A percentile compares a stretch with the other conserved stretches of the same genome.
Evolutionary conservation across 306 rosid genomes (phyloP).

Genomic region (Crataegus laevigata): DNA sequence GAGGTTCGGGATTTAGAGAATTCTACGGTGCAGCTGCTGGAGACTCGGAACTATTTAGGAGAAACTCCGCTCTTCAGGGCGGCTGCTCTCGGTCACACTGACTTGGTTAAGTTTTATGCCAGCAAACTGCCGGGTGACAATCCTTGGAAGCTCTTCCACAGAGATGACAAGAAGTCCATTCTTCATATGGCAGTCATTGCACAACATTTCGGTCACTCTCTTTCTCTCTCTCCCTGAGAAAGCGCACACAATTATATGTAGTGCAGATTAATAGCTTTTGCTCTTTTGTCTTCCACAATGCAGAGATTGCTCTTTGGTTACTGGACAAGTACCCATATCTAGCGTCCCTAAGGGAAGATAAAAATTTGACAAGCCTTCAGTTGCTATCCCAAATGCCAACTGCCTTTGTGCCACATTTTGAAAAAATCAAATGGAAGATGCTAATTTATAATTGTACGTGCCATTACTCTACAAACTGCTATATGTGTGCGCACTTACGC

Average conservation of each 20-base stretch:
- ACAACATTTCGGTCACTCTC: background rate
- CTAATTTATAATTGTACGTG: background rate
- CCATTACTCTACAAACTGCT: no score
- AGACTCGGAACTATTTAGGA: background rate
- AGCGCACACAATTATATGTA: background rate
- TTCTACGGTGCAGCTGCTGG: background rate
- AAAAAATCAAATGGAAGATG: background rate
- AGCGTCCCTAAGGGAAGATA: background rate
- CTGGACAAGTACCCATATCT: background rate
- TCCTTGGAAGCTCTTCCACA: background rate
- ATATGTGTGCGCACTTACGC: no score
- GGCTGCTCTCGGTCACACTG: background rate
- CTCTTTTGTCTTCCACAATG: background rate
- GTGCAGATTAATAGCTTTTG: background rate
- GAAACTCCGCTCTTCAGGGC: conserved; percentile 24
- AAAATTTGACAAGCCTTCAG: background rate
- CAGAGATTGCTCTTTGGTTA: conserved; percentile 11
- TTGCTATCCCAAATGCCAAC: conserved; percentile 18
- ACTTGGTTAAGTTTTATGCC: background rate
- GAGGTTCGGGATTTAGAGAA: no score
- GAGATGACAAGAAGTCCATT: background rate
- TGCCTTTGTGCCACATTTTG: background rate
- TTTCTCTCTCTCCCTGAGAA: background rate
- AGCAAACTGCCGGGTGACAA: background rate
- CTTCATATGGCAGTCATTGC: conserved; percentile 9